phyloP scores from a whole-genome alignment of 1,139 yeast genomes.

The Pichia sp. region DNA sequence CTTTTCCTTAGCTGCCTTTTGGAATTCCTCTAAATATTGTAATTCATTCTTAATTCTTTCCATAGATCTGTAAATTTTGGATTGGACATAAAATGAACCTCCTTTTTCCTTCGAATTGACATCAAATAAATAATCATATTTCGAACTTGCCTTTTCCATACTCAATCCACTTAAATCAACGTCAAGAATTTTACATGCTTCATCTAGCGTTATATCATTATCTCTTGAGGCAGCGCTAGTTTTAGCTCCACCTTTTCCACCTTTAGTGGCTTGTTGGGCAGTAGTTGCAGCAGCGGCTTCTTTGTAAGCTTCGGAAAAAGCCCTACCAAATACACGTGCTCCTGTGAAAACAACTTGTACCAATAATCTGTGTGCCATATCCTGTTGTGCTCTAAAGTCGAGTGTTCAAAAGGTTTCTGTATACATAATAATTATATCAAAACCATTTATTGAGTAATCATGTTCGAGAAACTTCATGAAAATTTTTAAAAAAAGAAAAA shows the following conservation, averaged over 20 bases:
- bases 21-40: constrained; percentile 31
- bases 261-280: constrained; percentile 39
- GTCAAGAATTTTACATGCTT: constrained; percentile 86
- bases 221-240: constrained; percentile 36
- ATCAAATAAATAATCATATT: constrained; percentile 76
- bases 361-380: constrained; percentile 79
- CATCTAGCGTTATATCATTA: constrained; percentile 80
- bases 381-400: not conserved
- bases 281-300: constrained; percentile 91
- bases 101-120: constrained; percentile 91
- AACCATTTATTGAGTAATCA: too few species aligned
- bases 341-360: constrained; percentile 91
- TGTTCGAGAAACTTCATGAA: too few species aligned
- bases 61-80: constrained; percentile 84
- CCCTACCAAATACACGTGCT: constrained; percentile 91
- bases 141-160: constrained; percentile 57
- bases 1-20: constrained; percentile 13
- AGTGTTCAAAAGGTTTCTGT: too few species aligned
- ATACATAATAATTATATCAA: too few species aligned
- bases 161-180: constrained; percentile 51
- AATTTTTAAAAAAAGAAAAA: too few species aligned
- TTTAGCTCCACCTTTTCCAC: constrained; percentile 38
- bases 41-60: constrained; percentile 52
- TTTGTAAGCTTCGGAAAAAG: constrained; percentile 93
- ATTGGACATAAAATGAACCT: constrained; percentile 85